These are phyloP conservation scores for Amphirosellinia nigrospora DNA, from an alignment of 495 filamentous ascomycete genomes.

Conservation along the genomic window DNA sequence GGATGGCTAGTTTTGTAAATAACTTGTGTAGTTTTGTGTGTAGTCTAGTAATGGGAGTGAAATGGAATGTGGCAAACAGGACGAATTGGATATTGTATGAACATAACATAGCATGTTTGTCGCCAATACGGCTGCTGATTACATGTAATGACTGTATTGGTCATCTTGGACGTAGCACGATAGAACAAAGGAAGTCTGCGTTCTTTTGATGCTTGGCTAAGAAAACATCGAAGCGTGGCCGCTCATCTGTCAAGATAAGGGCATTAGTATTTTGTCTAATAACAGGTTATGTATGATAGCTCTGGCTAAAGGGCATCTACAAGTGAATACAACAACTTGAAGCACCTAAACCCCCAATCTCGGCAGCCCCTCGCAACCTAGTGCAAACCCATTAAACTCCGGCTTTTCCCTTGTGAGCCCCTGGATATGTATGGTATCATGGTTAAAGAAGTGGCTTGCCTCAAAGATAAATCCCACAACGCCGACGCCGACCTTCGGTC, in stretches of 20 bases:
- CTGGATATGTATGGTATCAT: conserved; percentile 16
- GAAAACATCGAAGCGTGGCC: conserved; percentile 1
- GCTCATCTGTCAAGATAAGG: background rate
- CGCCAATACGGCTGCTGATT: background rate
- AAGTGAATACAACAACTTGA: background rate
- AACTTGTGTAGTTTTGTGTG: conserved; percentile 16
- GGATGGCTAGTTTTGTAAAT: conserved; percentile 12
- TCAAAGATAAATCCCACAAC: conserved; percentile 13
- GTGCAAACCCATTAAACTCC: conserved; percentile 1
- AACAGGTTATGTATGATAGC: conserved; percentile 7
- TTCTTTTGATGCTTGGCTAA: background rate
- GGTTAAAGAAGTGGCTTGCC: background rate
- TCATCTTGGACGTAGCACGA: background rate
- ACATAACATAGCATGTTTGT: background rate
- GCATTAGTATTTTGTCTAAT: conserved; percentile 11
- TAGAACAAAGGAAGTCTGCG: background rate
- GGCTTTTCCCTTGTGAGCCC: background rate
- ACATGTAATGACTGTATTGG: background rate
- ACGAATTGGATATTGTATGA: background rate
- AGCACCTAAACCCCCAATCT: background rate
- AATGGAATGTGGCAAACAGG: background rate
- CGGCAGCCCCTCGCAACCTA: background rate
- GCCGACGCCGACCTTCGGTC: conserved; percentile 24
- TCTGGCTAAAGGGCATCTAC: background rate
- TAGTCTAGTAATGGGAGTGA: conserved; percentile 7